These are phyloP conservation scores for Sugiyamaella boreocaroliniensis DNA, from an alignment of 805 yeast genomes.

Conservation along the genomic window DNA sequence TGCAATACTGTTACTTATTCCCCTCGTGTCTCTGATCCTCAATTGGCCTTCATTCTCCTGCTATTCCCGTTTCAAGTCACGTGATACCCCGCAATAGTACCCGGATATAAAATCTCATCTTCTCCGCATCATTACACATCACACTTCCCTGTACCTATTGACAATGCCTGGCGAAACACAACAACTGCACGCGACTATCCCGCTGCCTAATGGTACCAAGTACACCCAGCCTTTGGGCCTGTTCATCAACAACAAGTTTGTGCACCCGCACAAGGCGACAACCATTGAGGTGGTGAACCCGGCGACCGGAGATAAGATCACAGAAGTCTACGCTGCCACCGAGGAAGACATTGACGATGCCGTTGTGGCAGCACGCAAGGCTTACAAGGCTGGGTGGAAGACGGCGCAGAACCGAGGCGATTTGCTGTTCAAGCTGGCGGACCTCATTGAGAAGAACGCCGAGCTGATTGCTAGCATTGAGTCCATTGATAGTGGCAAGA, in stretches of 20 bases:
- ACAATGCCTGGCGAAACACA: no score
- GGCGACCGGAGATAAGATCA: slow-evolving; percentile 47
- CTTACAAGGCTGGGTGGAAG: slow-evolving; percentile 36
- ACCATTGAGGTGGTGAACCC: slow-evolving; percentile 48
- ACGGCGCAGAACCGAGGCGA: slow-evolving; percentile 41
- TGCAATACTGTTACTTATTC: no score
- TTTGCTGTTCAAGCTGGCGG: slow-evolving; percentile 67
- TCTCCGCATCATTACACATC: no score
- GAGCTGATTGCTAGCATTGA: slow-evolving; percentile 76
- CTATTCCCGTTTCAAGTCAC: no score
- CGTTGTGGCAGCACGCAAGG: slow-evolving; percentile 76
- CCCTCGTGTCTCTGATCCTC: no score
- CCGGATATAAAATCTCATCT: no score
- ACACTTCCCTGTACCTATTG: no score
- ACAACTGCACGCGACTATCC: background rate
- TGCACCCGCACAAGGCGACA: slow-evolving; percentile 39
- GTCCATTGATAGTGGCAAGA: slow-evolving; percentile 85
- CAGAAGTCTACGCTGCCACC: slow-evolving; percentile 63
- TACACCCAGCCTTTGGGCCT: slow-evolving; percentile 81
- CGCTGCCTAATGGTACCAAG: slow-evolving; percentile 37
- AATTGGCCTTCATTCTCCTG: no score
- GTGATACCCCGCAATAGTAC: no score
- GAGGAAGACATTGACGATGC: slow-evolving; percentile 75
- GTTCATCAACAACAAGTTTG: slow-evolving; percentile 79
- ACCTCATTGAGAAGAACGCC: slow-evolving; percentile 62